A percentile compares a stretch with the other conserved stretches of the same genome.
These are phyloP conservation scores for Podaxis rugospora DNA, from an alignment of 768 basidiomycete genomes.

Conservation along the genomic window DNA sequence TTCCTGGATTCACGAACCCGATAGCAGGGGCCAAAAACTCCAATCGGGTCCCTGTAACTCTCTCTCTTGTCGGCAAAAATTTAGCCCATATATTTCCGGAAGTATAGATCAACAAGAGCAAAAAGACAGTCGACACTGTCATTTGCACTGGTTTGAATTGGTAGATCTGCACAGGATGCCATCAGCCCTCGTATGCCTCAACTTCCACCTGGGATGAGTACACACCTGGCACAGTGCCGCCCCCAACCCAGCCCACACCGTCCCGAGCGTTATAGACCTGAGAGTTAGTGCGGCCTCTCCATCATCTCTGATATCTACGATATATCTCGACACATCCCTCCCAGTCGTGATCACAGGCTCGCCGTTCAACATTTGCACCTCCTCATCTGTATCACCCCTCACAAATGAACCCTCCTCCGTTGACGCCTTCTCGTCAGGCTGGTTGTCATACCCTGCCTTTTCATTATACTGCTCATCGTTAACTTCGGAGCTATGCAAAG, in stretches of 20 bases:
- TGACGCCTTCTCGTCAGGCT: constrained; percentile 13
- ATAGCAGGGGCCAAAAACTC: constrained; percentile 34
- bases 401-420: constrained; percentile 1
- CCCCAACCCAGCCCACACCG: constrained; percentile 51
- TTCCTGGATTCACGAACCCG: constrained; percentile 51
- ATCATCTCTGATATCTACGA: constrained; percentile 56
- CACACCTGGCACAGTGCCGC: constrained; percentile 54
- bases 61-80: constrained; percentile 37
- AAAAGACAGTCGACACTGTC: constrained; percentile 50
- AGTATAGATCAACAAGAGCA: constrained; percentile 49
- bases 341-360: constrained; percentile 42
- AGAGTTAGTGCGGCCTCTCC: constrained; percentile 52
- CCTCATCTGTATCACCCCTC: constrained; percentile 19
- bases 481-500: background rate
- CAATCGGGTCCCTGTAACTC: constrained; percentile 41
- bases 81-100: constrained; percentile 47
- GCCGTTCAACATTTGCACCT: constrained; percentile 28
- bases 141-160: constrained; percentile 46
- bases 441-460: background rate
- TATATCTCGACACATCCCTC: constrained; percentile 47
- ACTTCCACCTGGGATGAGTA: background rate
- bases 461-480: background rate
- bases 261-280: constrained; percentile 52
- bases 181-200: background rate
- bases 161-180: background rate